Percentiles rank a stretch among this genome's conserved stretches.
phyloP scores from a whole-genome alignment of 2,329 filamentous ascomycete genomes.

The Aspergillus pseudoviridinutans region DNA sequence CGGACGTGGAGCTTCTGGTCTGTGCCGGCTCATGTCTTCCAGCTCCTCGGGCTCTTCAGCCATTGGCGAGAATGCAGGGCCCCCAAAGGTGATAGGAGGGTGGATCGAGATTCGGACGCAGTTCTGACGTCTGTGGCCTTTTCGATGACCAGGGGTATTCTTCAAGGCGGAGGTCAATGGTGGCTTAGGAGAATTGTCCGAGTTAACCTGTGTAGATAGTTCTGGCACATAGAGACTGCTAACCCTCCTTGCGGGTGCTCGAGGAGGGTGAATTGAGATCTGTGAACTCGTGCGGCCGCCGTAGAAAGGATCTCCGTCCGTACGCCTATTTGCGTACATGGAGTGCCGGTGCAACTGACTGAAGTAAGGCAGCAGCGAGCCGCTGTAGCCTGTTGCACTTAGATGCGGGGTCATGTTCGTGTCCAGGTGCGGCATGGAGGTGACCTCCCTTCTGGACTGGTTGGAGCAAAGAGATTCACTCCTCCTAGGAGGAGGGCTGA shows the following conservation, averaged over 20 bases:
- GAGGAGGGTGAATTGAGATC: slow-evolving; percentile 16
- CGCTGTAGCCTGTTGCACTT: slow-evolving; percentile 5
- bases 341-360: slow-evolving; percentile 24
- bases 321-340: slow-evolving; percentile 15
- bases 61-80: slow-evolving; percentile 30
- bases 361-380: slow-evolving; percentile 17
- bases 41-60: slow-evolving; percentile 34
- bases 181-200: slow-evolving; percentile 18
- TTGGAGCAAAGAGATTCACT: slow-evolving; percentile 28
- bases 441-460: slow-evolving; percentile 15
- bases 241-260: slow-evolving; percentile 15
- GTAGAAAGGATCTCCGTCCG: slow-evolving; percentile 27
- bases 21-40: slow-evolving; percentile 25
- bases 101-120: slow-evolving; percentile 41
- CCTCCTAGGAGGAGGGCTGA: slow-evolving; percentile 23
- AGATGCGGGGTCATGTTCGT: slow-evolving; percentile 12
- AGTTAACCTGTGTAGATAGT: slow-evolving; percentile 16
- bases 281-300: slow-evolving; percentile 13
- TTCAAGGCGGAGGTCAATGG: slow-evolving; percentile 32
- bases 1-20: slow-evolving; percentile 19
- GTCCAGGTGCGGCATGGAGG: slow-evolving; percentile 11
- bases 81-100: slow-evolving; percentile 32
- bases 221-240: slow-evolving; percentile 14
- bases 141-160: slow-evolving; percentile 28
- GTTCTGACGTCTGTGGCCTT: slow-evolving; percentile 41